Conservation (phyloP, 2,329 filamentous ascomycete genomes). For the Hypoxylon sp. region DNA sequence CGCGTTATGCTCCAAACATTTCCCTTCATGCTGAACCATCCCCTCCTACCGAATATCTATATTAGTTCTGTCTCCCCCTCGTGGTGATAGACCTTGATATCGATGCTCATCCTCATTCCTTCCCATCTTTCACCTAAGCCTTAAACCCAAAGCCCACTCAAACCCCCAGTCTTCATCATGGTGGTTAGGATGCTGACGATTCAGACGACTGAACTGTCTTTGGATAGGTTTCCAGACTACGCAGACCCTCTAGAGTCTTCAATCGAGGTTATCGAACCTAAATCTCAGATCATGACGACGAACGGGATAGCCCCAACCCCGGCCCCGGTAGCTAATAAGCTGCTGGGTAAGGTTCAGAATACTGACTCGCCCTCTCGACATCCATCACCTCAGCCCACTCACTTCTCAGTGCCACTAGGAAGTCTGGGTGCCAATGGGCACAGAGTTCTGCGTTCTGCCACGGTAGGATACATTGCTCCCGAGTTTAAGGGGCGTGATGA, state of each 20-base stretch:
- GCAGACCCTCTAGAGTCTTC: slow-evolving; percentile 52
- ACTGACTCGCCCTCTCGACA: slow-evolving; percentile 62
- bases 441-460: slow-evolving; percentile 83
- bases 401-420: slow-evolving; percentile 75
- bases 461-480: slow-evolving; percentile 92
- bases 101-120: slow-evolving; percentile 1
- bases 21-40: slow-evolving; percentile 14
- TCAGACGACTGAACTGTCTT: slow-evolving; percentile 53
- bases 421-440: slow-evolving; percentile 66
- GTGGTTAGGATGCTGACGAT: slow-evolving; percentile 50
- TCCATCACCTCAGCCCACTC: slow-evolving; percentile 88
- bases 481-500: slow-evolving; percentile 91
- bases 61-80: not conserved
- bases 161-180: slow-evolving; percentile 29
- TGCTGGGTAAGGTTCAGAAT: slow-evolving; percentile 53
- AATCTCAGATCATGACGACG: slow-evolving; percentile 46
- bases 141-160: slow-evolving; percentile 5
- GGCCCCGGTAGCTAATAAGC: slow-evolving; percentile 50
- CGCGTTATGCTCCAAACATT: slow-evolving; percentile 2
- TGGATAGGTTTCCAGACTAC: slow-evolving; percentile 58
- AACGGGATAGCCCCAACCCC: slow-evolving; percentile 47
- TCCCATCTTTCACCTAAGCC: slow-evolving; percentile 1
- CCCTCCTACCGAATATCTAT: not conserved
- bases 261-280: slow-evolving; percentile 27
- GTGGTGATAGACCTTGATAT: slow-evolving; percentile 1